Evolutionary conservation across 805 yeast genomes (phyloP).

Genomic region (Tetrapisispora pingtungensis): DNA sequence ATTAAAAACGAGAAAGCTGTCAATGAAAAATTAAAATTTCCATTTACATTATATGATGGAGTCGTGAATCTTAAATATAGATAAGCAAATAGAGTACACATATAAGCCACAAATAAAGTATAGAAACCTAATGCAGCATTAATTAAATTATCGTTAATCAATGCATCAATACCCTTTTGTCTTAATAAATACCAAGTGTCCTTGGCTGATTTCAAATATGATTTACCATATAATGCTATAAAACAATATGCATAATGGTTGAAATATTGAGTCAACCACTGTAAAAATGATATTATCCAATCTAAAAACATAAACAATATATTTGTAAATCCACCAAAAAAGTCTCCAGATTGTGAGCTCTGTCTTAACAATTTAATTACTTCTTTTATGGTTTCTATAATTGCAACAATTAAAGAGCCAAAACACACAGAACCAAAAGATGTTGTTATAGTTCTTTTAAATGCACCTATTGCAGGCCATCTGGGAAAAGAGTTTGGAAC

Average conservation of each 20-base stretch:
- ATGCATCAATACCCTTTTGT: conserved; percentile 73
- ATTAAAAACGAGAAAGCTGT: conserved; percentile 66
- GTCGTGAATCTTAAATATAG: conserved; percentile 57
- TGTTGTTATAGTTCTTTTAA: conserved; percentile 69
- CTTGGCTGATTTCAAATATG: conserved; percentile 63
- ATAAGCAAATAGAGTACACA: conserved; percentile 52
- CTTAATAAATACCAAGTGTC: conserved; percentile 74
- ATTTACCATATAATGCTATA: conserved; percentile 77
- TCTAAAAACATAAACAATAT: conserved; percentile 46
- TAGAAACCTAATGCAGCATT: conserved; percentile 72
- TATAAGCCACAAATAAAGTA: conserved; percentile 59
- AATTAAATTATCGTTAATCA: conserved; percentile 75
- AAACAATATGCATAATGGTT: conserved; percentile 85
- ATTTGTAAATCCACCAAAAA: conserved; percentile 41
- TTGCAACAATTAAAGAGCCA: conserved; percentile 64
- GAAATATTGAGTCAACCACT: conserved; percentile 77
- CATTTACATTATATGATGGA: conserved; percentile 53
- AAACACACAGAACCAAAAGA: conserved; percentile 87
- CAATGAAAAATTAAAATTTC: conserved; percentile 58
- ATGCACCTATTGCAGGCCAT: conserved; percentile 72
- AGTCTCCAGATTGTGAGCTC: conserved; percentile 30
- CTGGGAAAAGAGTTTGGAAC: conserved; percentile 72
- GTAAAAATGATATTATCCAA: conserved; percentile 51
- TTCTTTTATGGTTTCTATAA: conserved; percentile 58
- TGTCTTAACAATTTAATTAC: conserved; percentile 43